A percentile compares a stretch with the other conserved stretches of the same genome.
Conservation (phyloP, 75 land plant genomes). For the Chamaecyparis obtusa region DNA sequence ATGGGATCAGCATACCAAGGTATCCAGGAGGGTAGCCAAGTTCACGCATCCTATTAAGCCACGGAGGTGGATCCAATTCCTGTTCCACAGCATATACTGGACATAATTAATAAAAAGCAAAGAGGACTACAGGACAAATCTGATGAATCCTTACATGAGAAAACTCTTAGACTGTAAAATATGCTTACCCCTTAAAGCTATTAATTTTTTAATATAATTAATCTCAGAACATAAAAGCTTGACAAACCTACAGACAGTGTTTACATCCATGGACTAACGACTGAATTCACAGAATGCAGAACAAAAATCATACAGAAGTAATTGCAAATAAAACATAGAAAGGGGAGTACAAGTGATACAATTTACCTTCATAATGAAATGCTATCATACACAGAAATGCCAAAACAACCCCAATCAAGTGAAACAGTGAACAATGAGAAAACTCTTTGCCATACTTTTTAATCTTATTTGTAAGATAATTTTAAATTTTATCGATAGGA, state of each 20-base stretch:
- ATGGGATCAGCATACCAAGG: slow-evolving; percentile 45
- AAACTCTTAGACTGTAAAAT: not conserved
- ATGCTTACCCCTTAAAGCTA: not conserved
- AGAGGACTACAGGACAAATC: not conserved
- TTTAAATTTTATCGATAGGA: not conserved
- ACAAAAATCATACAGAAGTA: not conserved
- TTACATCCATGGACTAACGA: not conserved
- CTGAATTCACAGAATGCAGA: not conserved
- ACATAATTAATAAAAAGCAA: not conserved
- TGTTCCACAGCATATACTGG: slow-evolving; percentile 19
- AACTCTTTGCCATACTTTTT: not conserved
- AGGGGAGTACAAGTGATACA: not conserved
- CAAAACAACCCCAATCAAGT: not conserved
- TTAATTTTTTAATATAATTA: not conserved
- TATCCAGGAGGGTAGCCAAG: slow-evolving; percentile 92
- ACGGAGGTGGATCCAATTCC: slow-evolving; percentile 94
- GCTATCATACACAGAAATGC: not conserved
- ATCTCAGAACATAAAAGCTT: not conserved
- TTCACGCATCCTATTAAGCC: slow-evolving; percentile 84
- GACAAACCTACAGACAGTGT: not conserved
- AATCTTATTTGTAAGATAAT: not conserved
- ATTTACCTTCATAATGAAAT: not conserved
- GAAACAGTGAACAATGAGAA: not conserved
- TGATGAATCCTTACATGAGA: not conserved
- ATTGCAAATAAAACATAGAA: not conserved